Evolutionary conservation across 23 red algal species (phyloP), one percentile per base, ranked within the genome.

Genomic region (Chondrus crispus): DNA sequence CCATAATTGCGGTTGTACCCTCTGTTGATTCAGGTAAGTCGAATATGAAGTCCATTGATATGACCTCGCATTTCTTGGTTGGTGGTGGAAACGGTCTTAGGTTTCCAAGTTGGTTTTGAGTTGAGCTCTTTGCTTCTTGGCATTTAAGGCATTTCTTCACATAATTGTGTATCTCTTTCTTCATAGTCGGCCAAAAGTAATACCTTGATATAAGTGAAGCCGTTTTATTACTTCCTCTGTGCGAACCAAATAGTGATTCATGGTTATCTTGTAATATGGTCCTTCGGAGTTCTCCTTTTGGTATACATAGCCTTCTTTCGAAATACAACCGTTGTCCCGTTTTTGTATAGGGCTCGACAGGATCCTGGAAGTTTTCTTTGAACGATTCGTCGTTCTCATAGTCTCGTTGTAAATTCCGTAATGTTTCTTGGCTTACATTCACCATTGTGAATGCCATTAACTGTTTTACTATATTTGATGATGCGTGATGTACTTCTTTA

Each of bases 121-220:
- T 86, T 37, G 7, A 26, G 71, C 62, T 86, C 41, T 86, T 86
- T 39, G 5, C 0, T 24, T 46, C 26, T 68, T 68, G 82, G 30
- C 62, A 86, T 5, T 72, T 20, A 68, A 22, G 62, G 46, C 37
- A 66, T 20, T 44, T 68, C 13, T 49, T 63, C 16, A 86, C 26
- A 51, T 66, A 33, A 33, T 72, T 30, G 5, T 68, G 50, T 13
- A 86, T 68, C 11, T 72, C 33, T 49, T 68, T 42, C 38, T 50
- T 72, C 62, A 86, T 86, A 47, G 41, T 28, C 19, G 82, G 62
- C 82, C 82, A 86, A 30, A 70, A 86, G 26, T 42, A 86, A 49
- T 86, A 6, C 71, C 62, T 46, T 32, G 68, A 69, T 2, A 32
- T 86, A 9, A 86, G 28, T 12, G 40, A 48, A 45, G 71, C 50